Evolutionary conservation across 768 basidiomycete genomes (phyloP).

Genomic region (Cantharellus anzutake): DNA sequence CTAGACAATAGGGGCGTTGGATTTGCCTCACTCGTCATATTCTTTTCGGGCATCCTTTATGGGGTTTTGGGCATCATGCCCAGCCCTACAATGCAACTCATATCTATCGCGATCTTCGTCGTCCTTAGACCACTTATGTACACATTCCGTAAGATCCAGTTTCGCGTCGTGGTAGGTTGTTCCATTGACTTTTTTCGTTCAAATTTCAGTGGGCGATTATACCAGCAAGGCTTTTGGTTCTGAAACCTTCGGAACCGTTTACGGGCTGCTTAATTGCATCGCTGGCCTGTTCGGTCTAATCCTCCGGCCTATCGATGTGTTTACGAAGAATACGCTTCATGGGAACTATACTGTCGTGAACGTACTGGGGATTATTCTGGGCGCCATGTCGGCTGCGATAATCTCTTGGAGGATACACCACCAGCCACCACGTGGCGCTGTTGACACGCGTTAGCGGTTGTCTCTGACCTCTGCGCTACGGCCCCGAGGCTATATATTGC

Average conservation of each 20-base stretch:
- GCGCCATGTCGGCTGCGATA: constrained; percentile 9
- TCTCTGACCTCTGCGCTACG: too few relatives aligned
- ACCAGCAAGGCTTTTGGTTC: constrained; percentile 15
- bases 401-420: constrained; percentile 9
- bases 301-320: constrained; percentile 18
- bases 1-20: constrained; percentile 6
- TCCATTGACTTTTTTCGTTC: background rate
- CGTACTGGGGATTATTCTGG: constrained; percentile 11
- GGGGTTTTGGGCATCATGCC: constrained; percentile 15
- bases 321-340: constrained; percentile 15
- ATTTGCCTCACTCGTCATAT: constrained; percentile 11
- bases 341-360: constrained; percentile 18
- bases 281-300: constrained; percentile 18
- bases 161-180: background rate
- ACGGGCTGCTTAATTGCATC: constrained; percentile 19
- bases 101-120: constrained; percentile 17
- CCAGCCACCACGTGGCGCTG: too few relatives aligned
- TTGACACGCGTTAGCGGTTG: too few relatives aligned
- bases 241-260: constrained; percentile 21
- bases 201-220: constrained; percentile 10
- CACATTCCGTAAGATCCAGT: constrained; percentile 13
- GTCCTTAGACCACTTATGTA: constrained; percentile 19
- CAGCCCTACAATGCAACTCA: constrained; percentile 12
- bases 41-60: constrained; percentile 14
- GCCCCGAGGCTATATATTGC: too few relatives aligned